A percentile compares a stretch with the other conserved stretches of the same genome.
Conservation (phyloP, 768 basidiomycete species). For the Trametes elegans region DNA sequence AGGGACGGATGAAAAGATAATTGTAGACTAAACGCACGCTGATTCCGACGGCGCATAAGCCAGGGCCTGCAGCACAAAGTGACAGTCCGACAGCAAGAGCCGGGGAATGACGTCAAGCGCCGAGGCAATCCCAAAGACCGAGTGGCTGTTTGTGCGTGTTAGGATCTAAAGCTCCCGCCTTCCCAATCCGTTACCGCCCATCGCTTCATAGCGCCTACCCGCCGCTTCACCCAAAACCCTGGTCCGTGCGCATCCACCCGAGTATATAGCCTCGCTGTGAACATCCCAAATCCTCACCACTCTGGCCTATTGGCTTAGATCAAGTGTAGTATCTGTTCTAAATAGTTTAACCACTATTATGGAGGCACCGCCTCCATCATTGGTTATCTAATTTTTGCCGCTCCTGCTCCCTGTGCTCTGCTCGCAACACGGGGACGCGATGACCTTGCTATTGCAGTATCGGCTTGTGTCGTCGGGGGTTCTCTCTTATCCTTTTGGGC, state of each 20-base stretch:
- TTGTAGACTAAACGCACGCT: too few species aligned
- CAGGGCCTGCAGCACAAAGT: too few species aligned
- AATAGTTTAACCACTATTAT: constrained; percentile 44
- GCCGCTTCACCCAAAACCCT: not conserved
- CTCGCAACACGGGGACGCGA: constrained; percentile 27
- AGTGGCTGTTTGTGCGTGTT: not conserved
- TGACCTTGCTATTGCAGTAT: constrained; percentile 30
- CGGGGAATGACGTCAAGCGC: not conserved
- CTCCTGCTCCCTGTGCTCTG: constrained; percentile 27
- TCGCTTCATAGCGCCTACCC: not conserved
- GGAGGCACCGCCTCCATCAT: constrained; percentile 34
- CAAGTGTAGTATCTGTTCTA: constrained; percentile 78
- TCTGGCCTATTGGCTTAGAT: constrained; percentile 70
- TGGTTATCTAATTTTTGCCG: constrained; percentile 32
- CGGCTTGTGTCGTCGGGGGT: constrained; percentile 31
- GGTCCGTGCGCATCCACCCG: constrained; percentile 9
- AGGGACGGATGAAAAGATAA: too few species aligned
- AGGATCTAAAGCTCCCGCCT: constrained; percentile 11
- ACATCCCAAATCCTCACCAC: constrained; percentile 33
- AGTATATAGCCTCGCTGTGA: not conserved
- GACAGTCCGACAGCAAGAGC: too few species aligned
- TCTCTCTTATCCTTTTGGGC: constrained; percentile 1
- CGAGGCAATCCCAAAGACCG: not conserved
- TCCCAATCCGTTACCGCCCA: not conserved
- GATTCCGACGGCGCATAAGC: too few species aligned